These are phyloP conservation scores for Hibiscus trionum DNA, from an alignment of 345 rosid species.

Conservation along the genomic window DNA sequence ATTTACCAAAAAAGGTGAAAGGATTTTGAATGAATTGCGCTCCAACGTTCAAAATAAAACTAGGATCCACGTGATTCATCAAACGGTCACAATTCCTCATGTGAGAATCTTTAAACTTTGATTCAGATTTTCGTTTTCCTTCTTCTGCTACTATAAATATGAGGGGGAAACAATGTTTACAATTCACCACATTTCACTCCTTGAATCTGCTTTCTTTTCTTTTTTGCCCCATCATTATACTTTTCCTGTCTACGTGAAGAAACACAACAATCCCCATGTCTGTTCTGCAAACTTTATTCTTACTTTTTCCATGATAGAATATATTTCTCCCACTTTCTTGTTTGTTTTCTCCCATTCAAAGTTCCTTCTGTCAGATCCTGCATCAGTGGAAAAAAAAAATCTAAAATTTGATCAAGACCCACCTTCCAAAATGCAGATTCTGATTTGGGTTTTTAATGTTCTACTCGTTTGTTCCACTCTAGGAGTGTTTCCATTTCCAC, in stretches of 20 bases:
- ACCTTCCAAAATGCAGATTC: conserved; percentile 58
- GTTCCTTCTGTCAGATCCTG: conserved; percentile 32
- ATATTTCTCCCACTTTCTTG: too few species aligned
- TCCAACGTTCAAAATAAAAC: conserved; percentile 16
- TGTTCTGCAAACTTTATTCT: conserved; percentile 16
- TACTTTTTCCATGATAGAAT: conserved; percentile 23
- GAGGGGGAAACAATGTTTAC: neutral
- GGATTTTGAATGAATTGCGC: conserved; percentile 16
- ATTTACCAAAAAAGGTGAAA: neutral
- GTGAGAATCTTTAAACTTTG: conserved; percentile 49
- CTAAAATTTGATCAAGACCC: conserved; percentile 38
- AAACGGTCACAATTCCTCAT: conserved; percentile 34
- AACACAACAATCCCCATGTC: conserved; percentile 25
- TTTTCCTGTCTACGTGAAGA: conserved; percentile 66
- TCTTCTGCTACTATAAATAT: conserved; percentile 5
- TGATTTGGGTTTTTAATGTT: conserved; percentile 45
- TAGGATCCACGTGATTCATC: conserved; percentile 38
- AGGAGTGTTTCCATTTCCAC: conserved; percentile 23
- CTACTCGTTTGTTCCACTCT: conserved; percentile 23
- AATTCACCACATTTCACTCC: conserved; percentile 11
- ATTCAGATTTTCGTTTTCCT: neutral
- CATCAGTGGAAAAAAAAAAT: neutral
- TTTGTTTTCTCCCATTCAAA: neutral
- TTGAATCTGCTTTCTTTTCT: neutral
- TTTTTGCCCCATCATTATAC: conserved; percentile 37